Conservation (phyloP, 441 rosid genomes). For the Arabidopsis lyrata region DNA sequence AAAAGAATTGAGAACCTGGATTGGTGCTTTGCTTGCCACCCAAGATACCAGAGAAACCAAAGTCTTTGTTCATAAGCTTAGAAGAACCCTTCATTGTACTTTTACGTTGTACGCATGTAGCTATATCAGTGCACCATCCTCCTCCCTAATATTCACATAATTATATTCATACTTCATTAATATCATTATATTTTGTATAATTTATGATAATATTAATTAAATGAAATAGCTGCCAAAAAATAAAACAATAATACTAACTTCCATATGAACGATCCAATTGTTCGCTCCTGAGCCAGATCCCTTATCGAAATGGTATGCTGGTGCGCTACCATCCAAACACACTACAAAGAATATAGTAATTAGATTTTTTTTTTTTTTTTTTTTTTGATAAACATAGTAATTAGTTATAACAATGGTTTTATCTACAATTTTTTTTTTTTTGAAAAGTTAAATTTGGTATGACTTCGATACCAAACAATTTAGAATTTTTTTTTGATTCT, state of each 20-base stretch:
- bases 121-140: slow-evolving; percentile 75
- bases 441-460: too few relatives aligned
- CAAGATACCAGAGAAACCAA: slow-evolving; percentile 80
- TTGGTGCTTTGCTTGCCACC: slow-evolving; percentile 62
- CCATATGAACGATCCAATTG: slow-evolving; percentile 77
- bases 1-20: slow-evolving; percentile 61
- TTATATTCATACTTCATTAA: background rate
- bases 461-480: too few relatives aligned
- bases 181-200: background rate
- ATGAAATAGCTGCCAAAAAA: background rate
- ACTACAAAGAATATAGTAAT: slow-evolving; percentile 47
- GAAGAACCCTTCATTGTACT: slow-evolving; percentile 72
- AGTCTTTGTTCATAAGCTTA: slow-evolving; percentile 57
- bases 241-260: slow-evolving; percentile 46
- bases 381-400: too few relatives aligned
- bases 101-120: slow-evolving; percentile 58
- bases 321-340: slow-evolving; percentile 81
- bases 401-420: too few relatives aligned
- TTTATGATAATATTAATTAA: background rate
- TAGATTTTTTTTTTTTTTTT: too few relatives aligned
- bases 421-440: too few relatives aligned
- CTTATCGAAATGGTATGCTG: slow-evolving; percentile 71
- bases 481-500: too few relatives aligned
- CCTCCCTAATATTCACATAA: slow-evolving; percentile 64
- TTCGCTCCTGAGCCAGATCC: slow-evolving; percentile 70